A percentile compares a stretch with the other conserved stretches of the same genome.
Conservation (phyloP, 2,329 filamentous ascomycete genomes). For the Alternaria gaisen region DNA sequence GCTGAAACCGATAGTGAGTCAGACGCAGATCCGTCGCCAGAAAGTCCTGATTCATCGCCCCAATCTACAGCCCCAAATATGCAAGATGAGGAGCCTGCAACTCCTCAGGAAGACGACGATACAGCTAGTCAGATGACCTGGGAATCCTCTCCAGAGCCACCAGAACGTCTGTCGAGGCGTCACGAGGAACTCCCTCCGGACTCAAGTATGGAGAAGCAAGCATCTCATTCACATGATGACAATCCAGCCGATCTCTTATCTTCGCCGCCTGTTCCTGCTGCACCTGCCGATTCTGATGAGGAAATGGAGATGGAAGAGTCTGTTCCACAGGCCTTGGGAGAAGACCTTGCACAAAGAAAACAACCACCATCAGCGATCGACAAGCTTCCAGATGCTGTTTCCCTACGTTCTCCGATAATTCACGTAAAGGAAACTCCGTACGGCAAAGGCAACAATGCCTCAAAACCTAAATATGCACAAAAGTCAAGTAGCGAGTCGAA, state of each 20-base stretch:
- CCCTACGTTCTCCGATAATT: constrained; percentile 19
- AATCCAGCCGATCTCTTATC: constrained; percentile 21
- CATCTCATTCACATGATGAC: constrained; percentile 10
- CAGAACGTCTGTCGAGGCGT: constrained; percentile 17
- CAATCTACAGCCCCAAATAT: constrained; percentile 10
- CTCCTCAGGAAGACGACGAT: constrained; percentile 16
- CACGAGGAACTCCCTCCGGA: constrained; percentile 39
- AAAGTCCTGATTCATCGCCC: constrained; percentile 12
- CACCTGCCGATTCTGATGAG: constrained; percentile 27
- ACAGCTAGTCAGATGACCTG: constrained; percentile 25
- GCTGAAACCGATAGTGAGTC: constrained; percentile 20
- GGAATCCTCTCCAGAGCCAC: constrained; percentile 27
- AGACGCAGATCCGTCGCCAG: constrained; percentile 26
- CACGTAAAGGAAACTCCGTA: constrained; percentile 46
- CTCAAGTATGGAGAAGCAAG: constrained; percentile 32
- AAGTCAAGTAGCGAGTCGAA: constrained; percentile 26
- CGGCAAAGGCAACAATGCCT: constrained; percentile 24
- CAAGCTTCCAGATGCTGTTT: neutral
- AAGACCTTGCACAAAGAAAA: constrained; percentile 20
- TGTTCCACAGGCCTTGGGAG: constrained; percentile 42
- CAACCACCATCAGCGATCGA: neutral
- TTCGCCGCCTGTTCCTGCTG: constrained; percentile 24
- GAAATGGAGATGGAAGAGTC: constrained; percentile 43
- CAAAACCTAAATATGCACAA: constrained; percentile 17
- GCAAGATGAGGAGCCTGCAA: constrained; percentile 19